A percentile compares a stretch with the other conserved stretches of the same genome.
Conservation (phyloP, 2,329 filamentous ascomycete genomes). For the Fusarium temperatum region DNA sequence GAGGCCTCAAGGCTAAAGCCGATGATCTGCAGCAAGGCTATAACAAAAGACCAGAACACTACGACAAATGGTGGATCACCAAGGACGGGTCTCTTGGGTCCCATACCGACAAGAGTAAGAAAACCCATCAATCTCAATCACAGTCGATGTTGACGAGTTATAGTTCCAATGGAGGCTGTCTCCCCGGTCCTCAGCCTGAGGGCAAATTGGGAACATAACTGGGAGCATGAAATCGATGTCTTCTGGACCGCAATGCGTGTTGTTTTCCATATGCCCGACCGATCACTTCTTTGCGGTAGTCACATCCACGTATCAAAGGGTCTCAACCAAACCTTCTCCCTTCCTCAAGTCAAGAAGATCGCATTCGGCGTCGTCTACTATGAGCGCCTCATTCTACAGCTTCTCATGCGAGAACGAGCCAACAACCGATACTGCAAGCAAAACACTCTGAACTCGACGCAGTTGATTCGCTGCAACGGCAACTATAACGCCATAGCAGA, state of each 20-base stretch:
- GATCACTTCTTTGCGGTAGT: neutral
- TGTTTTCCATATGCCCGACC: neutral
- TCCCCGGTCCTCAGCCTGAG: neutral
- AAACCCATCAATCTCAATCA: rapidly evolving
- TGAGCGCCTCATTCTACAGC: neutral
- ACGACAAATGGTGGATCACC: neutral
- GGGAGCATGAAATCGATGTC: neutral
- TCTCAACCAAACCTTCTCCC: neutral
- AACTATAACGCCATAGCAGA: neutral
- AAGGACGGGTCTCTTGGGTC: neutral
- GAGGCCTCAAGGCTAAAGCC: neutral
- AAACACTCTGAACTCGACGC: neutral
- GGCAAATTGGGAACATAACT: neutral
- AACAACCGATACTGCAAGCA: neutral
- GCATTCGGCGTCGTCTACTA: neutral
- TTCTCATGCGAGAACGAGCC: neutral
- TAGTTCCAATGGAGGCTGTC: neutral
- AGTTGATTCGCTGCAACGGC: neutral
- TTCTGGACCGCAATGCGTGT: neutral
- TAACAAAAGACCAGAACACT: neutral
- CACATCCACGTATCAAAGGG: neutral
- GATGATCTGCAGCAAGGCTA: neutral
- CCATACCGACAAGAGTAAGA: neutral
- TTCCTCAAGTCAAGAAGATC: neutral
- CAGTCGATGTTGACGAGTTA: rapidly evolving